Evolutionary conservation across 2,329 filamentous ascomycete genomes (phyloP), one percentile per base, ranked within the genome.

Genomic region (Venturia nashicola): DNA sequence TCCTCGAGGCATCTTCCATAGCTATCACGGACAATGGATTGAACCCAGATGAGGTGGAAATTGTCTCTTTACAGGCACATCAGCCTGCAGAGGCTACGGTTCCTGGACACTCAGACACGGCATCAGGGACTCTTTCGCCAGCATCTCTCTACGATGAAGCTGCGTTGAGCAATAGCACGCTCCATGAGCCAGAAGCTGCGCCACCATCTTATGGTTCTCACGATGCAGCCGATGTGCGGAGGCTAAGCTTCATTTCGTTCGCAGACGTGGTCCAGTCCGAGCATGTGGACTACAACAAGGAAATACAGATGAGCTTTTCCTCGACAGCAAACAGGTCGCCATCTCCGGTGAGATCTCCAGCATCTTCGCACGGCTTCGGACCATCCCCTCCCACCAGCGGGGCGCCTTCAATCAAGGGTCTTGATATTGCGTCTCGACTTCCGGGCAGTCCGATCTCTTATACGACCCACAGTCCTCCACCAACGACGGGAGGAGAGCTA

Each of bases 221-320:
- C 66, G 91, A 96, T 70, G 83, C 82, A 46, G 82, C 84, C 59
- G 92, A 96, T 70, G 84, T 95, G 20, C 86, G 90, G 57, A 86
- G 93, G 27, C 77, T 97, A 67, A 94, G 89, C 73, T 97, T 97
- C 77, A 96, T 97, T 72, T 96, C 91, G 8, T 97, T 97, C 75
- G 92, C 93, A 66, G 93, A 97, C 71, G 91, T 97, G 11, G 91
- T 97, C 48, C 91, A 96, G 72, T 83, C 87, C 42, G 90, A 94
- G 73, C 89, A 93, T 70, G 84, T 84, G 39, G 83, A 86, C 44
- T 23, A 57, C 14, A 86, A 82, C 68, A 80, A 87, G 67, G 89
- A 93, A 66, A 86, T 91, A 72, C 76, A 88, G 65, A 82, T 84
- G 61, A 87, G 87, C 14, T 76, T 89, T 23, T 86, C 86, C 8